phyloP scores from a whole-genome alignment of 2,329 filamentous ascomycete species.

The Colletotrichum plurivorum region DNA sequence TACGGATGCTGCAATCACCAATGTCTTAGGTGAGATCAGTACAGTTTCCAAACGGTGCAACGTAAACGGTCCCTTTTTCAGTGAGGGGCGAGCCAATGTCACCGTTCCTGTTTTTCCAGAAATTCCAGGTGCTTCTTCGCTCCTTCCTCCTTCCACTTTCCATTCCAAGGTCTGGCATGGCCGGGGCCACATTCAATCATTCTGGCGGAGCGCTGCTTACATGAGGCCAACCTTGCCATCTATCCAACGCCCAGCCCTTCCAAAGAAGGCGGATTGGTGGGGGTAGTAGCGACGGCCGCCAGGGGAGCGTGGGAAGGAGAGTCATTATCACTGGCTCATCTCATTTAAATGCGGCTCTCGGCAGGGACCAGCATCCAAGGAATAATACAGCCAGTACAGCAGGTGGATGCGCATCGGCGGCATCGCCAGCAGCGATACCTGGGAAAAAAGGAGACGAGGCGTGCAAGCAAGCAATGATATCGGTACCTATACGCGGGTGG shows the following conservation, averaged over 20 bases:
- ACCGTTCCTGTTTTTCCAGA: constrained; percentile 12
- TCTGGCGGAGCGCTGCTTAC: constrained; percentile 13
- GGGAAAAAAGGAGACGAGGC: too few species aligned
- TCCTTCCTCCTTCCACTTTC: neutral
- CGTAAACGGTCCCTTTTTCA: too few species aligned
- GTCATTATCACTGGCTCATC: constrained; percentile 29
- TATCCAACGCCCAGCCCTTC: neutral
- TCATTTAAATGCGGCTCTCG: constrained; percentile 35
- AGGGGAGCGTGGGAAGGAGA: constrained; percentile 21
- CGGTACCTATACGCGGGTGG: neutral
- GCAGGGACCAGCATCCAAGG: constrained; percentile 27
- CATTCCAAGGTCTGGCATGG: neutral
- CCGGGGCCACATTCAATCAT: neutral
- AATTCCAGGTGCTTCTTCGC: neutral
- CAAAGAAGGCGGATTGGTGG: constrained; percentile 19
- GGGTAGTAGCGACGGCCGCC: constrained; percentile 9
- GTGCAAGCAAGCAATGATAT: neutral
- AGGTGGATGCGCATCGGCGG: constrained; percentile 1
- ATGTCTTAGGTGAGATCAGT: too few species aligned
- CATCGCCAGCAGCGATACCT: too few species aligned
- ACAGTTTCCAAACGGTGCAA: too few species aligned
- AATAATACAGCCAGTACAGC: constrained; percentile 18
- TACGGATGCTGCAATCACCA: too few species aligned
- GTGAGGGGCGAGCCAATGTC: neutral
- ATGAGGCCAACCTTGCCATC: constrained; percentile 5